Percentiles rank a stretch among this genome's conserved stretches.
Conservation (phyloP, 2,329 filamentous ascomycete species). For the Plenodomus biglobosus region DNA sequence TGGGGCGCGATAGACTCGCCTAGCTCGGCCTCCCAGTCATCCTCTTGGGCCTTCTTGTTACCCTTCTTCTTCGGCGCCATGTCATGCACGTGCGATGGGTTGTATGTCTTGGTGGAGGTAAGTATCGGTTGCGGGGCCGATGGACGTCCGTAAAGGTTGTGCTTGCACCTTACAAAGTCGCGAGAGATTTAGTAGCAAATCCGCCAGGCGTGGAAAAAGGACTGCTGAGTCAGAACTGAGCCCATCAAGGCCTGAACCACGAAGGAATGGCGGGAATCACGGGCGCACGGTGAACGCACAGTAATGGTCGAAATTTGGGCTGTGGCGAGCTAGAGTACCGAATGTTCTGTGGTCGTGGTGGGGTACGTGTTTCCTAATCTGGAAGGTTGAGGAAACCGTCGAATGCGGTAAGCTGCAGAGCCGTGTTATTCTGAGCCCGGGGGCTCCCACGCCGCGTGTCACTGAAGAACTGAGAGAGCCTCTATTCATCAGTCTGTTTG, state of each 20-base stretch:
- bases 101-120: background rate
- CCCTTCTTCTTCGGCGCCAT: slow-evolving; percentile 98
- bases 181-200: background rate
- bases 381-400: background rate
- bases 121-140: slow-evolving; percentile 15
- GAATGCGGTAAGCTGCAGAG: background rate
- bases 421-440: no score
- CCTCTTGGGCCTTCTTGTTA: slow-evolving; percentile 81
- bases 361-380: slow-evolving; percentile 8
- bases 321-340: slow-evolving; percentile 1
- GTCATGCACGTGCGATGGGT: slow-evolving; percentile 30
- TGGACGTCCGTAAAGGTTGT: background rate
- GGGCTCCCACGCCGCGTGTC: no score
- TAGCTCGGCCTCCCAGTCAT: slow-evolving; percentile 94
- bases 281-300: slow-evolving; percentile 31
- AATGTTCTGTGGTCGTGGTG: slow-evolving; percentile 10
- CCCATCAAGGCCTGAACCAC: slow-evolving; percentile 30
- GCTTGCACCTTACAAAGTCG: background rate
- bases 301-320: slow-evolving; percentile 28
- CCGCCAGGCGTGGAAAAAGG: slow-evolving; percentile 13
- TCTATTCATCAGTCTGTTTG: background rate
- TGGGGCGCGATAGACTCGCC: slow-evolving; percentile 73
- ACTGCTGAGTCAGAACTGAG: slow-evolving; percentile 27
- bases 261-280: slow-evolving; percentile 19
- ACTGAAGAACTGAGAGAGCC: background rate